These are phyloP conservation scores for Cytidiella melzeri DNA, from an alignment of 768 basidiomycete genomes.

Conservation along the genomic window DNA sequence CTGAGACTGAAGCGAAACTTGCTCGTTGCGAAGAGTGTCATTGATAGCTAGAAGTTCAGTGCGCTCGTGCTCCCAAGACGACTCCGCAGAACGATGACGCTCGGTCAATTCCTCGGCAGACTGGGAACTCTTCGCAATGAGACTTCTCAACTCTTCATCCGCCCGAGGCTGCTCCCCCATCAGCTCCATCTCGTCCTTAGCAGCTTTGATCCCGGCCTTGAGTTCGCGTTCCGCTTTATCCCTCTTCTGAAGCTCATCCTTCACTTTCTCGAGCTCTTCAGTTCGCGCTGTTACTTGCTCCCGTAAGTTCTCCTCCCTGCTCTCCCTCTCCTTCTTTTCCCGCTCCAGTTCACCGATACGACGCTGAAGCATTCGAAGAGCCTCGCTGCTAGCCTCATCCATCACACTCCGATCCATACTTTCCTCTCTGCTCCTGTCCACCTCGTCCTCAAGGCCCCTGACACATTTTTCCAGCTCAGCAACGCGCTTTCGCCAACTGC, in stretches of 20 bases:
- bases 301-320: slow-evolving; percentile 25
- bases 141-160: slow-evolving; percentile 14
- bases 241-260: slow-evolving; percentile 35
- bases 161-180: slow-evolving; percentile 35
- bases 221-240: slow-evolving; percentile 52
- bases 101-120: slow-evolving; percentile 34
- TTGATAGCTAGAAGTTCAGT: slow-evolving; percentile 37
- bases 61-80: slow-evolving; percentile 47
- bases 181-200: slow-evolving; percentile 56
- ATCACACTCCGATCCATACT: slow-evolving; percentile 79
- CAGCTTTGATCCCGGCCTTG: slow-evolving; percentile 45
- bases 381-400: slow-evolving; percentile 75
- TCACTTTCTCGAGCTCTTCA: slow-evolving; percentile 42
- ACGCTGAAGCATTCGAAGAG: slow-evolving; percentile 70
- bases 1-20: slow-evolving; percentile 36
- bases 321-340: slow-evolving; percentile 46
- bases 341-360: slow-evolving; percentile 74
- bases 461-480: slow-evolving; percentile 65
- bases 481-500: slow-evolving; percentile 73
- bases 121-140: slow-evolving; percentile 22
- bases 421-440: slow-evolving; percentile 78
- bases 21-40: slow-evolving; percentile 40
- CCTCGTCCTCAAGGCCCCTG: slow-evolving; percentile 73
- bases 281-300: slow-evolving; percentile 39
- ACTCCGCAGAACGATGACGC: slow-evolving; percentile 30